Percentiles rank a stretch among this genome's conserved stretches.
Conservation (phyloP, 495 filamentous ascomycete genomes). For the Neurospora sp. region DNA sequence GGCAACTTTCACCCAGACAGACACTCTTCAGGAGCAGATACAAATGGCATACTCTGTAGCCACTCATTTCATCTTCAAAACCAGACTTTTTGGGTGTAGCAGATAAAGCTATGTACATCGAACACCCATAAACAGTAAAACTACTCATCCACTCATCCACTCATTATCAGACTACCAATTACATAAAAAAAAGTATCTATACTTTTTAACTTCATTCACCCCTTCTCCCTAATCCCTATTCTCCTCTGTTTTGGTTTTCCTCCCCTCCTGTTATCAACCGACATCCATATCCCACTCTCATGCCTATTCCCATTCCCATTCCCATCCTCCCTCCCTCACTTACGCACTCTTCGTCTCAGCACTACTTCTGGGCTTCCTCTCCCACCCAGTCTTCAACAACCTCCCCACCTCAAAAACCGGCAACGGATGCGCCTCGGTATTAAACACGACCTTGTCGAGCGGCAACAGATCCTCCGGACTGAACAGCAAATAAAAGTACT, state of each 20-base stretch:
- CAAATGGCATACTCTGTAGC: no score
- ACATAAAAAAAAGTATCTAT: neutral
- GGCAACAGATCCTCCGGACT: constrained; percentile 75
- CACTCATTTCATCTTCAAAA: neutral
- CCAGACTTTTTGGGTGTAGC: neutral
- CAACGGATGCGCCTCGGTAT: constrained; percentile 90
- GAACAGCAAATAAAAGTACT: constrained; percentile 95
- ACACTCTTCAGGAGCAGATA: neutral
- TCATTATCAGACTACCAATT: neutral
- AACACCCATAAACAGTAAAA: neutral
- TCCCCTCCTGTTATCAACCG: neutral
- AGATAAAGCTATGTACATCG: neutral
- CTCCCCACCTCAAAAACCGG: constrained; percentile 73
- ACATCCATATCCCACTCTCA: neutral
- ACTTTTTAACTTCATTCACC: neutral
- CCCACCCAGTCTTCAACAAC: constrained; percentile 81
- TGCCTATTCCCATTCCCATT: neutral
- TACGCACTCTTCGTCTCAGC: constrained; percentile 18
- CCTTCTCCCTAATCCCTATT: neutral
- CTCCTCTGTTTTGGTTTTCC: neutral
- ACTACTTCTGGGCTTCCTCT: constrained; percentile 47
- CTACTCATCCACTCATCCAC: neutral
- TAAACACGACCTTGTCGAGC: constrained; percentile 78
- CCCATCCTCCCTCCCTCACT: neutral
- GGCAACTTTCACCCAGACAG: no score